These are phyloP conservation scores for Leptographium radiaticola DNA, from an alignment of 2,329 filamentous ascomycete species.

Conservation along the genomic window DNA sequence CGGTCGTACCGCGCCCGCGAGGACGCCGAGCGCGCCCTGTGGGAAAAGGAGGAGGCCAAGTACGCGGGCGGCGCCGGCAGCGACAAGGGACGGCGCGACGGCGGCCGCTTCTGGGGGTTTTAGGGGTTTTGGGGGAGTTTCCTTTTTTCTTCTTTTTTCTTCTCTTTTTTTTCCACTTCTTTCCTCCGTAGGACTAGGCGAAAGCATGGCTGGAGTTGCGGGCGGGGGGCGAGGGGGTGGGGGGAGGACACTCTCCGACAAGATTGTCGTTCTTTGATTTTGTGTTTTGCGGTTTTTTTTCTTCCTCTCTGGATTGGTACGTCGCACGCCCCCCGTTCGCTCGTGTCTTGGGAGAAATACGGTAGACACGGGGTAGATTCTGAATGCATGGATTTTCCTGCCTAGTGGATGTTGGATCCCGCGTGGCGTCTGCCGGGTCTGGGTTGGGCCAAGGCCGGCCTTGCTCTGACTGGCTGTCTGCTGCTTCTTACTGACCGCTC, in stretches of 20 bases:
- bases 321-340: too few species aligned
- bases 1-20: conserved; percentile 52
- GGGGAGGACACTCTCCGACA: not conserved
- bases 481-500: too few species aligned
- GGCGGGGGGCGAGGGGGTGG: not conserved
- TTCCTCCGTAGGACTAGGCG: not conserved
- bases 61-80: conserved; percentile 50
- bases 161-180: not conserved
- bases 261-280: not conserved
- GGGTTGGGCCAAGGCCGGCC: too few species aligned
- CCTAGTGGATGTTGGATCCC: too few species aligned
- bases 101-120: not conserved
- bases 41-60: conserved; percentile 56
- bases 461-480: too few species aligned
- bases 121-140: not conserved
- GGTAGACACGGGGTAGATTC: too few species aligned
- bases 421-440: too few species aligned
- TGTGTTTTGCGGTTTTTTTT: not conserved
- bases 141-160: too few species aligned
- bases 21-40: conserved; percentile 48
- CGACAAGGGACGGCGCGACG: conserved; percentile 25
- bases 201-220: not conserved
- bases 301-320: not conserved
- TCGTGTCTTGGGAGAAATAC: too few species aligned
- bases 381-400: too few species aligned